Evolutionary conservation across 192 early-diverging fungal species (phyloP), one percentile per base, ranked within the genome.

Genomic region (Bifiguratus adelaidae): DNA sequence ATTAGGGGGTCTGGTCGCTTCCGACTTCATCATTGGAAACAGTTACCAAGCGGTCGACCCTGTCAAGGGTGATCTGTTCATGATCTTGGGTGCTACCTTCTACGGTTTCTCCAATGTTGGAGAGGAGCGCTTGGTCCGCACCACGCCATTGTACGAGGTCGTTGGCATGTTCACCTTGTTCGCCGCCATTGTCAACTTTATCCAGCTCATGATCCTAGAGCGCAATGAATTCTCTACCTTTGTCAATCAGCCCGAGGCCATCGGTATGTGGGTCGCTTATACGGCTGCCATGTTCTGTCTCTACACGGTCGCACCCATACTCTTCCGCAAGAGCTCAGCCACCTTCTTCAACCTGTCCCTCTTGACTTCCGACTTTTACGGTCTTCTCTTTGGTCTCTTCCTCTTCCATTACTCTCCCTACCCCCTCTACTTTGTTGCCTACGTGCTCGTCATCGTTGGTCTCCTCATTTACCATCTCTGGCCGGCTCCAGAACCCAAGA

Each of bases 331-430:
- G 41, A 70, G 78, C 44, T 82, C 79, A 26, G 83, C 86, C 0
- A 71, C 80, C 19, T 76, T 86, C 44, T 89, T 83, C 63, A 89
- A 89, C 50, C 48, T 89, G 45, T 81, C 79, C 21, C 61, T 89
- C 9, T 60, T 89, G 49, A 85, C 86, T 5, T 81, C 77, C 49
- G 84, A 89, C 58, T 86, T 89, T 47, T 89, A 86, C 52, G 79
- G 81, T 1, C 64, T 86, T 23, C 66, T 85, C 34, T 86, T 89
- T 73, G 78, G 77, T 25, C 57, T 81, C 33, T 76, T 72, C 57
- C 64, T 89, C 48, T 85, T 85, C 62, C 55, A 73, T 24, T 62
- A 78, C 47, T 27, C 57, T 66, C 53, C 70, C 43, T 64, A 70
- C 41, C 44, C 38, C 22, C 53, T 89, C 12, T 85, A 89, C 32